Percentiles rank a stretch among this genome's conserved stretches.
phyloP scores from a whole-genome alignment of 176 grass and related monocot genomes.

The Oryza glaberrima region DNA sequence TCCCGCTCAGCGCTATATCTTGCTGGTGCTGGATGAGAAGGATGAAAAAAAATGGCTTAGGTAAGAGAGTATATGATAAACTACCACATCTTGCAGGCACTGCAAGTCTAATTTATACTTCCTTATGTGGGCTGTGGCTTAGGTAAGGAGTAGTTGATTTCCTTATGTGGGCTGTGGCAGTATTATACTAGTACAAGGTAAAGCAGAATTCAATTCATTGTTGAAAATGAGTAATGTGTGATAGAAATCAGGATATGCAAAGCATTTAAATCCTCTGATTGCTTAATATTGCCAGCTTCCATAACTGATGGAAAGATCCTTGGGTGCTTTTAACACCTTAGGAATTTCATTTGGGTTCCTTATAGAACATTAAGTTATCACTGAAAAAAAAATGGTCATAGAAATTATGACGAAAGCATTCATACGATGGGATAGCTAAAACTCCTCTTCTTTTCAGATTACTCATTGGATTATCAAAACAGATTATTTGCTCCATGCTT shows the following conservation, averaged over 20 bases:
- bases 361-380: not conserved
- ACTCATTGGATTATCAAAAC: no score
- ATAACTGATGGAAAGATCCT: not conserved
- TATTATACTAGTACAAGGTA: not conserved
- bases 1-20: conserved; percentile 58
- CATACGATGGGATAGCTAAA: not conserved
- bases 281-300: not conserved
- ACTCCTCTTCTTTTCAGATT: no score
- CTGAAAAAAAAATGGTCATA: not conserved
- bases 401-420: not conserved
- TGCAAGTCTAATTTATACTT: not conserved
- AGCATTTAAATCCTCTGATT: not conserved
- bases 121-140: not conserved
- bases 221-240: not conserved
- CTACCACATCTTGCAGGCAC: not conserved
- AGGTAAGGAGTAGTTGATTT: no score
- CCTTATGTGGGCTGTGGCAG: not conserved
- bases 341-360: not conserved
- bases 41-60: conserved; percentile 8
- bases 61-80: not conserved
- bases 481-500: no score
- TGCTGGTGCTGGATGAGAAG: conserved; percentile 66
- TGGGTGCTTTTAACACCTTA: not conserved
- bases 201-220: not conserved
- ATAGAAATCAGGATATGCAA: not conserved